Conservation (phyloP, 345 rosid genomes). For the Draba incana region DNA sequence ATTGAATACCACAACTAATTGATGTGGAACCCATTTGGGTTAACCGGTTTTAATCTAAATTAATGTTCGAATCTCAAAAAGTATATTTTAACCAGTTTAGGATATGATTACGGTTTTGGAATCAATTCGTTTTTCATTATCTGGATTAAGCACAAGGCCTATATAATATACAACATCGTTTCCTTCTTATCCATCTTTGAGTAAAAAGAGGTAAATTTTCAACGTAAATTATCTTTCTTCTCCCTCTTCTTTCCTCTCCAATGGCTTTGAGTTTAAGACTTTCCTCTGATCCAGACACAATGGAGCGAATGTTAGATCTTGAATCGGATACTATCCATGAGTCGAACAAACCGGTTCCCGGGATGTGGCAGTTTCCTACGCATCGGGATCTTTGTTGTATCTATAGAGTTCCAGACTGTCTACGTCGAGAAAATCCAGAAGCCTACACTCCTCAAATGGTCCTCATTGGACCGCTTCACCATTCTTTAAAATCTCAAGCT, state of each 20-base stretch:
- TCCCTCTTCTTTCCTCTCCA: background rate
- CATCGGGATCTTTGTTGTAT: conserved; percentile 5
- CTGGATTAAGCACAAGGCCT: background rate
- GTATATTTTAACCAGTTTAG: conserved; percentile 1
- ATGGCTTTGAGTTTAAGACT: too few species aligned
- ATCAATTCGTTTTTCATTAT: background rate
- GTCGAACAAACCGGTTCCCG: background rate
- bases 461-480: conserved; percentile 28
- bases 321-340: background rate
- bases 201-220: background rate
- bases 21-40: background rate
- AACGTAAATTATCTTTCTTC: background rate
- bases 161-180: background rate
- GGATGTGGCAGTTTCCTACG: conserved; percentile 4
- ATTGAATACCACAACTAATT: background rate
- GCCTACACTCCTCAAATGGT: conserved; percentile 25
- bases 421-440: conserved; percentile 1
- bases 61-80: conserved; percentile 3
- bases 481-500: conserved; percentile 6
- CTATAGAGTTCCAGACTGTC: conserved; percentile 25
- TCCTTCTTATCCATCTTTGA: conserved; percentile 1
- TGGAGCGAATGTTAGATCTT: conserved; percentile 1
- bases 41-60: background rate
- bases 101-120: conserved; percentile 20
- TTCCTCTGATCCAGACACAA: background rate